Base-by-base conservation (phyloP, 306 rosid genomes). In the Oemleria cerasiformis region DNA sequence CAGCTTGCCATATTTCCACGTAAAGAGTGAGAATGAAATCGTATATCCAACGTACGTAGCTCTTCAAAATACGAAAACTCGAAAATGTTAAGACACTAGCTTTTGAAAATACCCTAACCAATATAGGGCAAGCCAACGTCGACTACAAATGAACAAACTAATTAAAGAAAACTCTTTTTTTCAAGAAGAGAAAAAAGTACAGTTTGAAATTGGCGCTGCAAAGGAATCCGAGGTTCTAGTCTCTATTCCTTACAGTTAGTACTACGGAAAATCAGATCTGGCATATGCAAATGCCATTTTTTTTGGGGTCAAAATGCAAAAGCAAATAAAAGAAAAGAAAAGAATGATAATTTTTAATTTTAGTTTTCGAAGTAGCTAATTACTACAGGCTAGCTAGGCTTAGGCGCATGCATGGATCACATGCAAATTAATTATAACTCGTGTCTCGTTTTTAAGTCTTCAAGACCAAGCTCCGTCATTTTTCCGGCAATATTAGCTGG, bases 221-320 rank as follows among this genome's bases (percentile, higher is more conserved):
- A 53, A 17, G 66, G 72, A 74, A 65, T 74, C 72, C 67, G 64
- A 65, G 60, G 66, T 43, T 65, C 42, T 9, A 7, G 19, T 56
- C 65, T 41, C 10, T 2, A 36, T 15, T 4, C 11, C 38, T 38
- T 62, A 15, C 44, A 20, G 61, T 44, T 13, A 11, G 59, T 75
- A 75, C 70, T 19, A 76, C 80, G 70, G 80, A 69, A 69, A 69
- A 69, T 58, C 74, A 59, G 68, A 67, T 75, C 79, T 67, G 74
- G 42, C 49, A 21, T 7, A 25, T 14, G 34, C 51, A 23, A 39
- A 30, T 2, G 3, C 2, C 3, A 30, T 30, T 1, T 30, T 30
- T 30, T 30, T 30, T 30, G 36, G 36, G 36, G 36, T 30, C 36
- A 30, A 30, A 30, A 30, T 30, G 36, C 36, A 30, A 30, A 4